A percentile compares a stretch with the other conserved stretches of the same genome.
phyloP scores from a whole-genome alignment of 805 yeast genomes.

The Candida ulmi region DNA sequence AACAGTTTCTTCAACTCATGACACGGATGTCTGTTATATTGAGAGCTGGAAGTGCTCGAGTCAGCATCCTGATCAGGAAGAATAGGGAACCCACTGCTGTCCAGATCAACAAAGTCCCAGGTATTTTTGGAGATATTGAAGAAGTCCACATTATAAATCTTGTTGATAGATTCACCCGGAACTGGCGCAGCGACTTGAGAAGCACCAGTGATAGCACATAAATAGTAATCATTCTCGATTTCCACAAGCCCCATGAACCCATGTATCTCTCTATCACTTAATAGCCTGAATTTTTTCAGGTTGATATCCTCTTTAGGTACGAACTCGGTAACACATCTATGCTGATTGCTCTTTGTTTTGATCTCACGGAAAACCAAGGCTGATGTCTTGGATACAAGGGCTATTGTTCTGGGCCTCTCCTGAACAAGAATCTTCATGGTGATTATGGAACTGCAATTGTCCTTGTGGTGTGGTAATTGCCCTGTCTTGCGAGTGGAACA shows the following conservation, averaged over 20 bases:
- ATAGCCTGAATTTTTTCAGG: slow-evolving; percentile 33
- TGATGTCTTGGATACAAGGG: slow-evolving; percentile 36
- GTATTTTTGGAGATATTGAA: slow-evolving; percentile 61
- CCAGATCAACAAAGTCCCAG: slow-evolving; percentile 79
- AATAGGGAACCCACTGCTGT: slow-evolving; percentile 61
- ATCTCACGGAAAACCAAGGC: slow-evolving; percentile 43
- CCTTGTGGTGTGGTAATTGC: too few relatives aligned
- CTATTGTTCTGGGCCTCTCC: slow-evolving; percentile 34
- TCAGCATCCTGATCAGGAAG: slow-evolving; percentile 32
- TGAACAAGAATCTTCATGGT: slow-evolving; percentile 34
- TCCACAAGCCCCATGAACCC: slow-evolving; percentile 83
- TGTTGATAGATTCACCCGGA: slow-evolving; percentile 71
- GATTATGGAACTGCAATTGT: too few relatives aligned
- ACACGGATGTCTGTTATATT: slow-evolving; percentile 55
- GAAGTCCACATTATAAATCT: slow-evolving; percentile 83
- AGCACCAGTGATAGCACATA: slow-evolving; percentile 76
- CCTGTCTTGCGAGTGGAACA: too few relatives aligned
- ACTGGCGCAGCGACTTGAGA: slow-evolving; percentile 78
- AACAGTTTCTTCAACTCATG: slow-evolving; percentile 70
- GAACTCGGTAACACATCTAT: slow-evolving; percentile 45
- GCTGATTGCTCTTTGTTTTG: slow-evolving; percentile 21
- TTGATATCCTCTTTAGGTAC: slow-evolving; percentile 33
- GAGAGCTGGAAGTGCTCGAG: slow-evolving; percentile 1
- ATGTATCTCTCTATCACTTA: slow-evolving; percentile 39
- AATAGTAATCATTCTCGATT: slow-evolving; percentile 58